phyloP scores from a whole-genome alignment of 257 asterid genomes.

The Solanum etuberosum region DNA sequence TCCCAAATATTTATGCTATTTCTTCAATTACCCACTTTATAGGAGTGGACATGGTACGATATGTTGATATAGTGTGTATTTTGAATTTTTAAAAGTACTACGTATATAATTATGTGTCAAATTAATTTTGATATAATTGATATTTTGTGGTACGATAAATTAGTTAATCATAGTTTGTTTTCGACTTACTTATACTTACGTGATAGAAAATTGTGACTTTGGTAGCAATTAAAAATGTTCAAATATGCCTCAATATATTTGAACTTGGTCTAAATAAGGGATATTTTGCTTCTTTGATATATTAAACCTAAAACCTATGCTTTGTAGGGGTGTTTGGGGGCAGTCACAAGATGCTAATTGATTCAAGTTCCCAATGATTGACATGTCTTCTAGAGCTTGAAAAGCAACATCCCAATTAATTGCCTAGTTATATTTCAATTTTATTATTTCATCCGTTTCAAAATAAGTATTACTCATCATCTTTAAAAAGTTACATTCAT shows the following conservation, averaged over 20 bases:
- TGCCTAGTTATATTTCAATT: neutral
- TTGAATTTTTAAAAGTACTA: neutral
- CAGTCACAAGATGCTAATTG: neutral
- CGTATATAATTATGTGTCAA: neutral
- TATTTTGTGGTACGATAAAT: neutral
- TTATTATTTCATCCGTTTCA: neutral
- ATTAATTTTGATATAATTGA: neutral
- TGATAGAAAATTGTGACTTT: neutral
- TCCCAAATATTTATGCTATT: neutral
- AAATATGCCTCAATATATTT: neutral
- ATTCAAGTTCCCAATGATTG: slow-evolving; percentile 25
- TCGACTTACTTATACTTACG: neutral
- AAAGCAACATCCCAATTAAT: neutral
- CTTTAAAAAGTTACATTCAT: neutral
- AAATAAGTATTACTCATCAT: no score
- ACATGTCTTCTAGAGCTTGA: slow-evolving; percentile 6
- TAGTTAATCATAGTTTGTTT: neutral
- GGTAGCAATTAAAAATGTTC: neutral
- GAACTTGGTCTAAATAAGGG: neutral
- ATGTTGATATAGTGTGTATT: neutral
- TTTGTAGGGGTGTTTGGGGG: neutral
- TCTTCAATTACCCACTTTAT: neutral
- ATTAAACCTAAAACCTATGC: neutral
- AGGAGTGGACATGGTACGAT: neutral
- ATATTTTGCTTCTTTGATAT: no score